Conservation (phyloP, 2,329 filamentous ascomycete species). For the Colletotrichum cordylinicola region DNA sequence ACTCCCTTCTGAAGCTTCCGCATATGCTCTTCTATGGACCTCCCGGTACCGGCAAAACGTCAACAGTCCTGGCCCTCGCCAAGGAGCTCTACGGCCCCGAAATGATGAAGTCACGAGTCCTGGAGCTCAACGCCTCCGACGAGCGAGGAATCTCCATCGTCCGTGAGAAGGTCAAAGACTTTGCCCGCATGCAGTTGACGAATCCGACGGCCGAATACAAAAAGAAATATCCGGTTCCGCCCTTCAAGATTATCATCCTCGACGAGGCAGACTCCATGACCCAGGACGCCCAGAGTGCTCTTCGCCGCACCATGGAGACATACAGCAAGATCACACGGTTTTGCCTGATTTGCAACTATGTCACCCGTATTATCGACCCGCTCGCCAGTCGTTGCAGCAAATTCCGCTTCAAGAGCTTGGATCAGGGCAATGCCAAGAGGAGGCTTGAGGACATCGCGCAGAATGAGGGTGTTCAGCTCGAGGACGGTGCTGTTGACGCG, state of each 20-base stretch:
- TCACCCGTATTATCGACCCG: slow-evolving; percentile 97
- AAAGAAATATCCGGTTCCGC: slow-evolving; percentile 85
- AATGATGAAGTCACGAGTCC: slow-evolving; percentile 90
- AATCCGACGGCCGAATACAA: slow-evolving; percentile 76
- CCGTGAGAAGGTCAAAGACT: slow-evolving; percentile 97
- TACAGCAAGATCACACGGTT: slow-evolving; percentile 97
- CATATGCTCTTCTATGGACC: slow-evolving; percentile 99
- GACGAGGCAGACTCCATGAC: slow-evolving; percentile 99
- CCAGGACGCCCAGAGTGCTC: slow-evolving; percentile 92
- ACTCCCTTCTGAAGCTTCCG: slow-evolving; percentile 66
- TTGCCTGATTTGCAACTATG: slow-evolving; percentile 98
- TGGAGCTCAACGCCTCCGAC: slow-evolving; percentile 98
- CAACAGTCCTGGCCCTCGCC: slow-evolving; percentile 93
- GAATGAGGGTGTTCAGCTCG: slow-evolving; percentile 77
- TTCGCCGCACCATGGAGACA: slow-evolving; percentile 97
- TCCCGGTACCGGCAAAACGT: slow-evolving; percentile 97
- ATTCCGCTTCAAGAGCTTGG: slow-evolving; percentile 96
- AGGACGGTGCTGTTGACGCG: slow-evolving; percentile 80
- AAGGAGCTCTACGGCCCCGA: slow-evolving; percentile 98
- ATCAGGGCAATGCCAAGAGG: slow-evolving; percentile 81
- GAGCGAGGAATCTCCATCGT: slow-evolving; percentile 98
- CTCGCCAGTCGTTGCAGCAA: slow-evolving; percentile 93
- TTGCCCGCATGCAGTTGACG: slow-evolving; percentile 92
- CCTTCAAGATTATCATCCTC: slow-evolving; percentile 98
- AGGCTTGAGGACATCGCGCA: slow-evolving; percentile 83